Evolutionary conservation across 768 basidiomycete species (phyloP).

Genomic region (Rhodosporidiobolus odoratus): DNA sequence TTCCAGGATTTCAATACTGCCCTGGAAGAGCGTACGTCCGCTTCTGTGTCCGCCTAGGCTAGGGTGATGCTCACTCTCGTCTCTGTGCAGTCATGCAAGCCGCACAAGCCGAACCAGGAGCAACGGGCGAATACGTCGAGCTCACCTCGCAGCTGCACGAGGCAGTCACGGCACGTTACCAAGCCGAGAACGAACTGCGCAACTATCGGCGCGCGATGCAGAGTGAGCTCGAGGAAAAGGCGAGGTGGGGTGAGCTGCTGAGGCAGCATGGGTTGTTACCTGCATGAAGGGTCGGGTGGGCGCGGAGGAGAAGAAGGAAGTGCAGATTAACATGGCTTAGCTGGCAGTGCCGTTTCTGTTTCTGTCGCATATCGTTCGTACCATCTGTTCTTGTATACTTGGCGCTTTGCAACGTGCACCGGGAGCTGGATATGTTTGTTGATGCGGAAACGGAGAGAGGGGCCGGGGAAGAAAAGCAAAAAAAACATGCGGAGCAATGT

Average conservation of each 20-base stretch:
- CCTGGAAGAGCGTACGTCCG: slow-evolving; percentile 15
- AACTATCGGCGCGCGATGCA: slow-evolving; percentile 4
- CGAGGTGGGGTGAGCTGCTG: slow-evolving; percentile 12
- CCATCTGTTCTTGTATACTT: no score
- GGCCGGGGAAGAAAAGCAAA: no score
- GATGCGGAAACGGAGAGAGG: no score
- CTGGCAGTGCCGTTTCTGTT: no score
- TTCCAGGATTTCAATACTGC: slow-evolving; percentile 19
- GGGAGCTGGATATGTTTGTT: no score
- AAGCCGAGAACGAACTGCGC: slow-evolving; percentile 23
- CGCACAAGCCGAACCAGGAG: slow-evolving; percentile 20
- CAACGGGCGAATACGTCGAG: slow-evolving; percentile 27
- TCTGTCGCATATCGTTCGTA: no score
- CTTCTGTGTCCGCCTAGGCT: background rate
- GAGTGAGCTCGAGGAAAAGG: slow-evolving; percentile 19
- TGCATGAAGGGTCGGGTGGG: no score
- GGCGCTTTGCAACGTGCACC: no score
- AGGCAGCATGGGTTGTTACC: slow-evolving; percentile 18
- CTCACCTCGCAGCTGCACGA: slow-evolving; percentile 3
- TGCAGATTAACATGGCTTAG: no score
- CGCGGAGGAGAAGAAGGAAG: no score
- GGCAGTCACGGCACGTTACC: slow-evolving; percentile 2
- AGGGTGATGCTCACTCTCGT: background rate
- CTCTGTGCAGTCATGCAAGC: slow-evolving; percentile 3
- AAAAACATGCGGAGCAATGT: no score